Base-by-base conservation (phyloP, 2,329 filamentous ascomycete species). In the Alternaria viburni region DNA sequence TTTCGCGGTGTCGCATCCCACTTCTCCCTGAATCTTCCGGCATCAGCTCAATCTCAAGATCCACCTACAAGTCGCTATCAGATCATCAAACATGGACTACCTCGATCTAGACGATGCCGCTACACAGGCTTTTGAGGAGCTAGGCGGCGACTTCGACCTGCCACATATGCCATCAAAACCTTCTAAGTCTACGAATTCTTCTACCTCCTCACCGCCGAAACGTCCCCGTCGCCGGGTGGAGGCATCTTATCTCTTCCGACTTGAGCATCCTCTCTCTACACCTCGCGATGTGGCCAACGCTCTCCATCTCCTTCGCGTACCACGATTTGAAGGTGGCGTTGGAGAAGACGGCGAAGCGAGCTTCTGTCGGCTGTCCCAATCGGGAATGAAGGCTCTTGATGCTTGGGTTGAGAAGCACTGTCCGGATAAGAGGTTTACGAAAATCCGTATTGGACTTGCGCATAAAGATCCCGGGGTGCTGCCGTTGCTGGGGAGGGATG, bases 31-130 rank as follows among this genome's bases (percentile, higher is more conserved):
- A 9, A 30, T 13, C n/a, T 41, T 5, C 28, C 6, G 8, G 10
- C 10, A 11, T 45, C 36, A 45, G 7, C 28, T 45, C 17, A 6
- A 44, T 25, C 6, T 36, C 41, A 30, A 17, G 7, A 28, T 30
- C 21, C 32, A 30, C 12, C 3, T 4, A 5, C 23, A 19, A 15
- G 15, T 13, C 15, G 2, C 13, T 7, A 11, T 49, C 25, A 10
- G 5, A 0, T 5, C 47, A 10, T 28, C 26, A 44, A 5, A 6
- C 43, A 55, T 62, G 56, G 43, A 62, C 7, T 59, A 59, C 28
- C 49, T 59, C 45, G 51, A 67, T 50, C 58, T 65, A 57, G 54
- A 67, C 62, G 44, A 67, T 15, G 49, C 54, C 19, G 60, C 51
- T 13, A 51, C 61, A 1, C 43, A 25, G 36, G 60, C 60, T 32